A percentile compares a stretch with the other conserved stretches of the same genome.
phyloP scores from a whole-genome alignment of 805 yeast genomes.

The Saccharomycopsis fodiens region DNA sequence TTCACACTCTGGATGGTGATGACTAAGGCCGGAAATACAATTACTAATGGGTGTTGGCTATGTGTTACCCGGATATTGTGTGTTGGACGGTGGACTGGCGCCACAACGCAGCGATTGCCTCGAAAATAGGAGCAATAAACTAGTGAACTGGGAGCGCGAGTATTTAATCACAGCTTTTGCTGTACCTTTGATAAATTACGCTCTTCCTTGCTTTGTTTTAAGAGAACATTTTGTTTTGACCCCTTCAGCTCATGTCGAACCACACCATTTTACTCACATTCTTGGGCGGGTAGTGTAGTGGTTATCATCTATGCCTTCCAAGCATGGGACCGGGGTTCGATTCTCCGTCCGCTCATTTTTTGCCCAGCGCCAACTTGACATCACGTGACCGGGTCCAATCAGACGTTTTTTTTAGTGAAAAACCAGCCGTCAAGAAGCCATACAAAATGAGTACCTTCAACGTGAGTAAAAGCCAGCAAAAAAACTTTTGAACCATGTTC shows the following conservation, averaged over 20 bases:
- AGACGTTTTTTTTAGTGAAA: neutral
- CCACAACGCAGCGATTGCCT: no score
- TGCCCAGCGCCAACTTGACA: neutral
- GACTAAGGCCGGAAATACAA: neutral
- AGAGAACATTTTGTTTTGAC: no score
- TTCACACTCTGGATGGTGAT: neutral
- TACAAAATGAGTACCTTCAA: neutral
- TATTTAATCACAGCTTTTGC: no score
- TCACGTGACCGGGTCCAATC: neutral
- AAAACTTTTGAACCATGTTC: neutral
- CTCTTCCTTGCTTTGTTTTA: no score
- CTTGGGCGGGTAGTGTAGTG: conserved; percentile 20
- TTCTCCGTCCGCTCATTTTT: conserved; percentile 20
- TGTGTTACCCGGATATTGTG: neutral
- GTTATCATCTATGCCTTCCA: conserved; percentile 22
- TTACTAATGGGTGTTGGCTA: no score
- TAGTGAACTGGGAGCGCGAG: no score
- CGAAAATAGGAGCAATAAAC: no score
- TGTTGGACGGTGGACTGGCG: no score
- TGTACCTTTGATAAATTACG: no score
- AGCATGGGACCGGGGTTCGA: conserved; percentile 22
- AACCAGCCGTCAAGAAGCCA: neutral
- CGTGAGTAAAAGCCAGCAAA: neutral
- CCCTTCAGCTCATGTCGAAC: no score
- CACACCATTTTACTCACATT: no score